Percentiles rank a stretch among this genome's conserved stretches.
phyloP scores from a whole-genome alignment of 768 basidiomycete species.

The Amanita inopinata region DNA sequence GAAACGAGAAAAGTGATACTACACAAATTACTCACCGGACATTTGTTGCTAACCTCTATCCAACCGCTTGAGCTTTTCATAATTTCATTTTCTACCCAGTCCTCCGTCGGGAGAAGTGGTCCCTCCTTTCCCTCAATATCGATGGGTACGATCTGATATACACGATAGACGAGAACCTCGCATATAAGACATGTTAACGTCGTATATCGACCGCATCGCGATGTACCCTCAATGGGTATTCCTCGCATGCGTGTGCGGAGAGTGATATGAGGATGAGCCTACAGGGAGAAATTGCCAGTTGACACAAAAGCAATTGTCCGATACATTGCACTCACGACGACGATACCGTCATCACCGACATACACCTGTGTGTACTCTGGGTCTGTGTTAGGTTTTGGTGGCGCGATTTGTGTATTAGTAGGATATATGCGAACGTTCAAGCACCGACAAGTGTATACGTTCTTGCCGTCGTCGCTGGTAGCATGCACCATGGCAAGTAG shows the following conservation, averaged over 20 bases:
- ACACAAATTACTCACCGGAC: slow-evolving; percentile 45
- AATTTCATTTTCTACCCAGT: slow-evolving; percentile 68
- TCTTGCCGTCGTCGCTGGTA: slow-evolving; percentile 14
- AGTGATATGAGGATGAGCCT: slow-evolving; percentile 66
- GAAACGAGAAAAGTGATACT: background rate
- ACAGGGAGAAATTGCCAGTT: slow-evolving; percentile 12
- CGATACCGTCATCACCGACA: slow-evolving; percentile 59
- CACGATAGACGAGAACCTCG: slow-evolving; percentile 56
- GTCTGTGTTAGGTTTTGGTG: slow-evolving; percentile 25
- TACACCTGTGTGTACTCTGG: slow-evolving; percentile 43
- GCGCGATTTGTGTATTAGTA: slow-evolving; percentile 21
- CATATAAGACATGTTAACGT: slow-evolving; percentile 65
- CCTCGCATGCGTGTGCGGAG: slow-evolving; percentile 48
- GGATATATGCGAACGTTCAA: slow-evolving; percentile 57
- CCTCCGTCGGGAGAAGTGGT: slow-evolving; percentile 58
- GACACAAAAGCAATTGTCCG: slow-evolving; percentile 6
- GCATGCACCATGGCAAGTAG: slow-evolving; percentile 22
- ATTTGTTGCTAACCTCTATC: slow-evolving; percentile 60
- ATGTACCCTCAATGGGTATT: slow-evolving; percentile 30
- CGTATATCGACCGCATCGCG: slow-evolving; percentile 48
- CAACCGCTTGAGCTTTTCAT: slow-evolving; percentile 61
- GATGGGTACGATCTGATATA: slow-evolving; percentile 45
- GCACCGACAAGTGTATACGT: slow-evolving; percentile 52
- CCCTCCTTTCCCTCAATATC: slow-evolving; percentile 55
- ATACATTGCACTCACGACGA: slow-evolving; percentile 38